These are phyloP conservation scores for Lactarius vividus DNA, from an alignment of 768 basidiomycete genomes.

Conservation along the genomic window DNA sequence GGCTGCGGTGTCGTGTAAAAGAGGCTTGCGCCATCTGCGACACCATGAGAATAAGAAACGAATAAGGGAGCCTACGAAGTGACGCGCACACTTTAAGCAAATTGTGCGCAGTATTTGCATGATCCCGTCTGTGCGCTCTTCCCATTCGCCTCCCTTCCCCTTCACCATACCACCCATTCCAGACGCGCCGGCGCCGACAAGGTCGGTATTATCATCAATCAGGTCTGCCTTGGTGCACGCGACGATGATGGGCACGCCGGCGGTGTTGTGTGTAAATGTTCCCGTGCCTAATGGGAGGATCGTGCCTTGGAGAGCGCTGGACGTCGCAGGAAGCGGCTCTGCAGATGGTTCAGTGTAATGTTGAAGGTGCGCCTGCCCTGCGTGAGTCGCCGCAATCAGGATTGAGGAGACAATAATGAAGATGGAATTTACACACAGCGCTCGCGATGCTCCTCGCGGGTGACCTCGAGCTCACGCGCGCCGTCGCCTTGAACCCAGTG, in stretches of 20 bases:
- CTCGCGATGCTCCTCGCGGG: constrained; percentile 78
- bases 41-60: constrained; percentile 1
- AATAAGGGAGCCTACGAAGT: background rate
- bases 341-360: constrained; percentile 83
- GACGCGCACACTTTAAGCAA: constrained; percentile 81
- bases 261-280: constrained; percentile 79
- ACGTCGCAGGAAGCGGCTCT: constrained; percentile 60
- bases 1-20: constrained; percentile 90
- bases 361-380: constrained; percentile 87
- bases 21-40: constrained; percentile 81
- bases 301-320: constrained; percentile 59
- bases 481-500: constrained; percentile 70
- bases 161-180: constrained; percentile 91
- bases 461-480: constrained; percentile 68
- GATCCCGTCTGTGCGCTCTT: constrained; percentile 91
- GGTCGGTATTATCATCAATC: constrained; percentile 79
- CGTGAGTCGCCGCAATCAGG: background rate
- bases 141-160: constrained; percentile 90
- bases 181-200: constrained; percentile 64
- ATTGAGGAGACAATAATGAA: background rate
- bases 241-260: constrained; percentile 85
- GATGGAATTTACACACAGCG: constrained; percentile 53
- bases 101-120: constrained; percentile 95
- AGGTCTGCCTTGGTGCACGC: constrained; percentile 91
- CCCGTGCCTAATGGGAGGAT: constrained; percentile 83